Conservation (phyloP, 345 rosid genomes). For the Populus euphratica region DNA sequence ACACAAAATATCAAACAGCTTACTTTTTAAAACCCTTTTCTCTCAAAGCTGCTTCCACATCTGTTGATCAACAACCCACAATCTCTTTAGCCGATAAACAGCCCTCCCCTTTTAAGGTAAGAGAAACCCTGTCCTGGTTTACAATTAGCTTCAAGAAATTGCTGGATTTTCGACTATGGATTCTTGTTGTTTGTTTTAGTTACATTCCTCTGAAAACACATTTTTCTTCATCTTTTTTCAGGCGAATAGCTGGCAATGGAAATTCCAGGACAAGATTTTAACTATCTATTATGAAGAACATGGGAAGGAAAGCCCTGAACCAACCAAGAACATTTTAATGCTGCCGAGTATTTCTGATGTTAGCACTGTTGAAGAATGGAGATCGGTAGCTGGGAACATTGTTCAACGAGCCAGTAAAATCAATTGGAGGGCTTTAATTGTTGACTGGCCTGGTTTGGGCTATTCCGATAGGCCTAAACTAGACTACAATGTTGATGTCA, state of each 20-base stretch:
- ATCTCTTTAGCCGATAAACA: conserved; percentile 37
- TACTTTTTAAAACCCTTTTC: conserved; percentile 41
- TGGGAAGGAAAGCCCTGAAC: conserved; percentile 41
- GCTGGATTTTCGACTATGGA: not conserved
- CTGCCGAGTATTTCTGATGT: conserved; percentile 95
- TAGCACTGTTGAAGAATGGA: conserved; percentile 94
- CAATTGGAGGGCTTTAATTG: conserved; percentile 75
- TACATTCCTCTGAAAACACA: not conserved
- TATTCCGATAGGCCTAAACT: conserved; percentile 73
- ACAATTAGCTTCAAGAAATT: not conserved
- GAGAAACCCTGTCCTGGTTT: not conserved
- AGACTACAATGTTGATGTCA: conserved; percentile 74
- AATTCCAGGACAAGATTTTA: conserved; percentile 53
- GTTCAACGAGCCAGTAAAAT: conserved; percentile 46
- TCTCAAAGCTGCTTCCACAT: conserved; percentile 57
- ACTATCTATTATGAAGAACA: conserved; percentile 76
- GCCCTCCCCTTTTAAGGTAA: conserved; percentile 50
- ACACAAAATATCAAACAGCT: conserved; percentile 22
- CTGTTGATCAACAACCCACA: conserved; percentile 39
- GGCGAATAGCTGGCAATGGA: conserved; percentile 71
- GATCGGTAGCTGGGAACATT: conserved; percentile 73
- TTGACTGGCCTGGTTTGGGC: conserved; percentile 97
- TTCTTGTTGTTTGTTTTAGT: not conserved
- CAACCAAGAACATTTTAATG: conserved; percentile 65
- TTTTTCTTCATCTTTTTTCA: conserved; percentile 20